Evolutionary conservation across 345 rosid genomes (phyloP).

Genomic region (Crucihimalaya himalaica): DNA sequence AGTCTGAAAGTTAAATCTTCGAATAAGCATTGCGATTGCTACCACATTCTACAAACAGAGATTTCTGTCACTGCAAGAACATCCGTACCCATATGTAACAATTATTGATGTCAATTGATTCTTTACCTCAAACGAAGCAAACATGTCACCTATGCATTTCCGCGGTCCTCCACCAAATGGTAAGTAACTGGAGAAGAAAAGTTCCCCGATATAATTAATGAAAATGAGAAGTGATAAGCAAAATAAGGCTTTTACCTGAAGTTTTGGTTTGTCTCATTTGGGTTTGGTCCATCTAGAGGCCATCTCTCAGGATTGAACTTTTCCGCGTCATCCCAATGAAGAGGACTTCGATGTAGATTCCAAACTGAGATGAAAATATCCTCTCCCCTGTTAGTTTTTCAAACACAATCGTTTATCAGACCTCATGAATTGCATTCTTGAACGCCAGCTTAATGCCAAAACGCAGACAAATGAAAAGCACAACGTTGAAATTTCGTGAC

Average conservation of each 20-base stretch:
- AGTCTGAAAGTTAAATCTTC: constrained; percentile 69
- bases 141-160: constrained; percentile 96
- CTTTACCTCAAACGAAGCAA: constrained; percentile 87
- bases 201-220: not conserved
- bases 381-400: constrained; percentile 60
- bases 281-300: constrained; percentile 94
- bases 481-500: constrained; percentile 35
- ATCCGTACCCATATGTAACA: constrained; percentile 1
- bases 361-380: constrained; percentile 91
- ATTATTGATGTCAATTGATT: not conserved
- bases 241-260: constrained; percentile 53
- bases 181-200: constrained; percentile 66
- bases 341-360: constrained; percentile 91
- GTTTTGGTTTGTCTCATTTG: constrained; percentile 93
- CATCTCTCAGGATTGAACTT: constrained; percentile 96
- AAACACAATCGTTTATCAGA: constrained; percentile 23
- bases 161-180: constrained; percentile 98
- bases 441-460: not conserved
- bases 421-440: constrained; percentile 11
- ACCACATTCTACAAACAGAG: constrained; percentile 60
- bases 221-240: not conserved
- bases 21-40: constrained; percentile 90
- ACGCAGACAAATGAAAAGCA: constrained; percentile 2
- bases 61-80: constrained; percentile 4
- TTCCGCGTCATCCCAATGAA: constrained; percentile 71